Base-by-base conservation (phyloP, 1,284 basidiomycete genomes). In the Boletus smithii region DNA sequence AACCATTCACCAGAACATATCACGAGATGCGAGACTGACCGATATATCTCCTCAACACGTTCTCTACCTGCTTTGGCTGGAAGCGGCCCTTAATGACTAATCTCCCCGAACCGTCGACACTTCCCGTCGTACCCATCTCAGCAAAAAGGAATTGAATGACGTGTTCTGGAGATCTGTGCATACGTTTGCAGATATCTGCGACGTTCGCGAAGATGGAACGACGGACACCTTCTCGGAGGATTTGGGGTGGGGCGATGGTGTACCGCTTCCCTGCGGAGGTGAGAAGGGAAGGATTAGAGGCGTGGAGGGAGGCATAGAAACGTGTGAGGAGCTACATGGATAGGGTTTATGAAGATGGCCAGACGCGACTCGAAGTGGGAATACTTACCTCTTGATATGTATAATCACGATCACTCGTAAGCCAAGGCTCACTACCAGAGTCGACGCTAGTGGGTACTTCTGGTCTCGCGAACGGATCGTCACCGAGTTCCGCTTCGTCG, bases 151-250 rank as follows among this genome's bases (percentile, higher is more conserved):
- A 99, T 69, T 92, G 88, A 57, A 98, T 97, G 60, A 98, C 93
- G 66, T 99, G 97, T 71, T 99, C 97, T n/a, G 95, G 94, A 73
- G 93, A 89, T 68, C 95, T 81, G 74, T 97, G 95, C 94, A 99
- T 97, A 60, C 91, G 85, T 71, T 91, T 95, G 81, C 95, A 98
- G 60, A 99, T 99, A 67, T 99, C 95, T 58, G 86, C 84, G 51
- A 99, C 81, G 70, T 99, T 99, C 57, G 93, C 88, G 60, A 99
- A 99, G 56, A 97, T 88, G 35, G 93, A 88, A 73, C 95, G 95
- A 73, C 99, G 98, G 73, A 95, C 95, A 51, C 87, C 87, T 77
- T 99, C 95, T 63, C 93, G 81, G 61, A 90, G 85, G 44, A 99
- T 88, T 51, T 89, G 88, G 16, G 95, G 95, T n/a, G 95, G 97